Conservation (phyloP, 2,329 filamentous ascomycete species). For the Incumbomyces lentus region DNA sequence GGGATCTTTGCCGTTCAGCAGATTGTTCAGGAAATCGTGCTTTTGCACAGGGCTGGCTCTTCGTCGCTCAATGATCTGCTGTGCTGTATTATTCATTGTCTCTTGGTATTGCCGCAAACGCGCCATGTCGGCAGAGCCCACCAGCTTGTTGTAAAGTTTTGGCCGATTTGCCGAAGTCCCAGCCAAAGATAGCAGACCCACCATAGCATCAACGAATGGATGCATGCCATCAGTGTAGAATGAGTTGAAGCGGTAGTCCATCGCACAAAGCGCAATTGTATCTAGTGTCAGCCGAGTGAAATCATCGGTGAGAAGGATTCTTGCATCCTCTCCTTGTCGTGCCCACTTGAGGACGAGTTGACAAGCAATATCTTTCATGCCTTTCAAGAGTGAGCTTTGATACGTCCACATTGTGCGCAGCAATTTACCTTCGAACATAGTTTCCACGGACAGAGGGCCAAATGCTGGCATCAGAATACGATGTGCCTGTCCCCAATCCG, state of each 20-base stretch:
- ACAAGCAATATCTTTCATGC: slow-evolving; percentile 30
- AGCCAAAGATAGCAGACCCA: slow-evolving; percentile 47
- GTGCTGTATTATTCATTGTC: no score
- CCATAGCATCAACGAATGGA: slow-evolving; percentile 60
- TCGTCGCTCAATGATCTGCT: slow-evolving; percentile 47
- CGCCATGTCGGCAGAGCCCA: no score
- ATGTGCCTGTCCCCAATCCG: slow-evolving; percentile 15
- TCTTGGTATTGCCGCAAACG: no score
- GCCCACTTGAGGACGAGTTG: slow-evolving; percentile 33
- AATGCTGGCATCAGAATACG: slow-evolving; percentile 16
- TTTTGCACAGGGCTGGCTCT: slow-evolving; percentile 42
- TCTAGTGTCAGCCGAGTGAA: slow-evolving; percentile 40
- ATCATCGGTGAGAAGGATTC: slow-evolving; percentile 53
- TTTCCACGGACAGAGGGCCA: slow-evolving; percentile 12
- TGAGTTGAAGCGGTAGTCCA: slow-evolving; percentile 65
- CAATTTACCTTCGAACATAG: slow-evolving; percentile 14
- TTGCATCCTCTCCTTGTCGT: slow-evolving; percentile 42
- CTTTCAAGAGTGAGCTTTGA: slow-evolving; percentile 15
- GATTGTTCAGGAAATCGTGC: slow-evolving; percentile 59
- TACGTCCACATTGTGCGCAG: not conserved
- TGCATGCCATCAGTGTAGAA: slow-evolving; percentile 60
- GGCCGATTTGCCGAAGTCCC: slow-evolving; percentile 33
- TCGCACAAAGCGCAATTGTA: slow-evolving; percentile 38
- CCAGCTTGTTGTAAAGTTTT: no score
- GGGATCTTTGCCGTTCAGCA: slow-evolving; percentile 58